A percentile compares a stretch with the other conserved stretches of the same genome.
phyloP scores from a whole-genome alignment of 306 rosid genomes.

The Datisca glomerata region DNA sequence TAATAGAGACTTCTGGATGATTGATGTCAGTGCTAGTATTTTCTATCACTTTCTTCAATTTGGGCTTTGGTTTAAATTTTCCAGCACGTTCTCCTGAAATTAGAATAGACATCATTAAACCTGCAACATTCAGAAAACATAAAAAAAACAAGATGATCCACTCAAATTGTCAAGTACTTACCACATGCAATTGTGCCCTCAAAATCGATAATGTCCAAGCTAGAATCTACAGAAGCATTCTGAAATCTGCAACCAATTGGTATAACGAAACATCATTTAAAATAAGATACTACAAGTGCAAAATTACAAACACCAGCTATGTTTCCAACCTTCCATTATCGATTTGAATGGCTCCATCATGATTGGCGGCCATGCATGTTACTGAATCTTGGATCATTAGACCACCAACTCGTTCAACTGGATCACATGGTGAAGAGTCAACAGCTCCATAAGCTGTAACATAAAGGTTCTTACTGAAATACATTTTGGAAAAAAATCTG shows the following conservation, averaged over 20 bases:
- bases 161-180: slow-evolving; percentile 7
- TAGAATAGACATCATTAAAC: neutral
- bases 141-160: slow-evolving; percentile 2
- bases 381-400: slow-evolving; percentile 11
- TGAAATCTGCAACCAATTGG: too few species aligned
- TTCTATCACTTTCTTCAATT: slow-evolving; percentile 13
- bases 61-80: slow-evolving; percentile 29
- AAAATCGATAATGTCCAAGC: slow-evolving; percentile 3
- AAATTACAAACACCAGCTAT: slow-evolving; percentile 18
- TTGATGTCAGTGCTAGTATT: slow-evolving; percentile 8
- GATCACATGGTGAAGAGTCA: neutral
- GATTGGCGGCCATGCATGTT: slow-evolving; percentile 1
- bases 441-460: neutral
- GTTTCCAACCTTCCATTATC: slow-evolving; percentile 16
- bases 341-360: slow-evolving; percentile 10
- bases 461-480: too few species aligned
- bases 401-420: slow-evolving; percentile 9
- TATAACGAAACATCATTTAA: neutral
- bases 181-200: slow-evolving; percentile 17
- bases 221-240: too few species aligned
- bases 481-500: neutral
- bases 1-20: slow-evolving; percentile 17
- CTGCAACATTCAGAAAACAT: neutral
- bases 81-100: slow-evolving; percentile 18
- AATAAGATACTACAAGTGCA: neutral